Evolutionary conservation across 306 rosid genomes (phyloP), one percentile per base, ranked within the genome.

Genomic region (Prunus davidiana): DNA sequence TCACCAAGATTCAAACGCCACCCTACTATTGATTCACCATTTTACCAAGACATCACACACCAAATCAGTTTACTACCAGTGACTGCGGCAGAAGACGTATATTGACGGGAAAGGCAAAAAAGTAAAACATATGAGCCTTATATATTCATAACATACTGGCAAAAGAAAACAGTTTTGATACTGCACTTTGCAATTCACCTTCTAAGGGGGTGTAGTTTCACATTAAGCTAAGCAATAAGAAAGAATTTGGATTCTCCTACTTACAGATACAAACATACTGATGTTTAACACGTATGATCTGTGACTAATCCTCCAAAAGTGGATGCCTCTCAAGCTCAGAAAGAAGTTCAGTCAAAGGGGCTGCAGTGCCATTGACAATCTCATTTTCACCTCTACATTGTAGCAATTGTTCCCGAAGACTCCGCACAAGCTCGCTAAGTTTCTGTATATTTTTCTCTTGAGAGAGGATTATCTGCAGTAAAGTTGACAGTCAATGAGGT

Each of bases 381-480:
- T 82, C 85, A 34, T 60, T 78, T 77, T 76, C 88, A 65, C 75
- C 86, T 79, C 73, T 86, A 76, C 92, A 86, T 54, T 83, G 85
- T 66, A 67, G 66, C 72, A 84, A 76, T 55, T 88, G 81, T 69
- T 84, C 86, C 64, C 78, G 77, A 56, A 86, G 92, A 78, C 83
- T 86, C 55, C 24, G 88, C 70, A 82, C 85, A 24, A 82, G 82
- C 81, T 84, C 92, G 58, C 84, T 84, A 55, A 88, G 86, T 80
- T 82, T 86, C 77, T 78, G 88, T 74, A 88, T 86, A 78, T 79
- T 86, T 79, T 69, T 88, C 86, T 88, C 88, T 67, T 88, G 92
- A n/a, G 90, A 88, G n/a, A 88, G 90, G 56, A 88, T 88, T 61
- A 88, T 88, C 92, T 88, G 76, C 83, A 68, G 34, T 12, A n/a